Evolutionary conservation across 495 filamentous ascomycete genomes (phyloP).

Genomic region (Podospora fimiseda): DNA sequence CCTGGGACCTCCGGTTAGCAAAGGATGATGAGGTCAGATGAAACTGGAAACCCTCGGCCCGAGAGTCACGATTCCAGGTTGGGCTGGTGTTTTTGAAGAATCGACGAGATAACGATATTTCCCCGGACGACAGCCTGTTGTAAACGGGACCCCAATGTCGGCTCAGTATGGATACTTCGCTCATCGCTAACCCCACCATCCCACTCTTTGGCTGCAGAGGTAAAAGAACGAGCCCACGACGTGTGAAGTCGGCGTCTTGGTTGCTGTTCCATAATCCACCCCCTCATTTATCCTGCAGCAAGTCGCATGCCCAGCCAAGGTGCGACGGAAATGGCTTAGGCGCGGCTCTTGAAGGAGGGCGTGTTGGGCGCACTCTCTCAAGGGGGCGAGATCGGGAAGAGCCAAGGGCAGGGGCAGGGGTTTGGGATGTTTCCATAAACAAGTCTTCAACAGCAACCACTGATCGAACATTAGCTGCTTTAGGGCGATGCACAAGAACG

Average conservation of each 20-base stretch:
- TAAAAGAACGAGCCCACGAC: not conserved
- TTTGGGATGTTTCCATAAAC: not conserved
- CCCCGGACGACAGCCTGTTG: too few species aligned
- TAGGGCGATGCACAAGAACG: slow-evolving; percentile 17
- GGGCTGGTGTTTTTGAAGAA: not conserved
- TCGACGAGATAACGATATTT: not conserved
- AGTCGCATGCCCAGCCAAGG: slow-evolving; percentile 15
- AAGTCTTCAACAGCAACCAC: not conserved
- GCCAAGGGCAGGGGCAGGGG: slow-evolving; percentile 1
- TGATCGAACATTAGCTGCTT: slow-evolving; percentile 10
- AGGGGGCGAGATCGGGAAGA: slow-evolving; percentile 9
- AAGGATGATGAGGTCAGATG: slow-evolving; percentile 1
- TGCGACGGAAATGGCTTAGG: slow-evolving; percentile 29
- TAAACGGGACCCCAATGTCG: too few species aligned
- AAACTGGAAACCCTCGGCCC: not conserved
- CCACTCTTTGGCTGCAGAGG: slow-evolving; percentile 3
- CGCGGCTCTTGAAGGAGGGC: slow-evolving; percentile 9
- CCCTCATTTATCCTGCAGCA: too few species aligned
- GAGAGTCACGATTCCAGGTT: not conserved
- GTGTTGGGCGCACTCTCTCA: slow-evolving; percentile 15
- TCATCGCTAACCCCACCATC: slow-evolving; percentile 11
- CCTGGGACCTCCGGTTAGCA: too few species aligned
- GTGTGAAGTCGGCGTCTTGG: too few species aligned
- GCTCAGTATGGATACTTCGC: not conserved
- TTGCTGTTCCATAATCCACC: too few species aligned